A percentile compares a stretch with the other conserved stretches of the same genome.
Conservation (phyloP, 805 yeast species). For the Lipomyces mesembrius region DNA sequence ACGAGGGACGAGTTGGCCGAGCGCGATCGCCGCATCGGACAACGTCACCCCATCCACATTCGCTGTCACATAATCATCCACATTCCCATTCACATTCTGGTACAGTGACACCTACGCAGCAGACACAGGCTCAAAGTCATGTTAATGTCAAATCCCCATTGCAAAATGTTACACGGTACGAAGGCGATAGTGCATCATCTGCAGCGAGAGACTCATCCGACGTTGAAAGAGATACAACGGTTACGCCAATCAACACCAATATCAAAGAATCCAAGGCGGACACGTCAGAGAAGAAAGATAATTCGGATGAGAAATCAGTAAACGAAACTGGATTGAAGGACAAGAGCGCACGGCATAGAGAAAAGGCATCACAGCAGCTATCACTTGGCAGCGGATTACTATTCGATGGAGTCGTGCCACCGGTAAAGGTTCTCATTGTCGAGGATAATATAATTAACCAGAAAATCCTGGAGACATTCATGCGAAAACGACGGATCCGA, state of each 20-base stretch:
- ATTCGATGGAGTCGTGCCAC: conserved; percentile 71
- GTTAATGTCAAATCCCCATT: conserved; percentile 21
- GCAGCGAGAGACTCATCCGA: background rate
- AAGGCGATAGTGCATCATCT: background rate
- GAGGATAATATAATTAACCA: conserved; percentile 96
- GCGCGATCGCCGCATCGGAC: conserved; percentile 23
- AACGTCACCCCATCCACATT: background rate
- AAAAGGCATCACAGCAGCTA: background rate
- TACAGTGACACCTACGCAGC: background rate
- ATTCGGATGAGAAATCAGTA: background rate
- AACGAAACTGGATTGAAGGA: conserved; percentile 10
- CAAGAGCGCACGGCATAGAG: background rate
- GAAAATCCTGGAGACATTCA: conserved; percentile 84
- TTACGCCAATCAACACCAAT: background rate
- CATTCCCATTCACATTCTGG: conserved; percentile 8
- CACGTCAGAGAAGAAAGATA: background rate
- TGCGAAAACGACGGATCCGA: conserved; percentile 81
- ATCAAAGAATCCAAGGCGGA: background rate
- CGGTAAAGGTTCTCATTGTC: conserved; percentile 87
- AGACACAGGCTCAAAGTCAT: conserved; percentile 2
- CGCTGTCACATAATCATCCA: background rate
- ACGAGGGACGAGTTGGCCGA: conserved; percentile 8
- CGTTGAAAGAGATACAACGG: background rate
- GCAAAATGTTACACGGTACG: conserved; percentile 16
- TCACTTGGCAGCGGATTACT: conserved; percentile 20